Percentiles rank a stretch among this genome's conserved stretches.
phyloP scores from a whole-genome alignment of 192 early-diverging fungal genomes.

The Bifiguratus adelaidae region DNA sequence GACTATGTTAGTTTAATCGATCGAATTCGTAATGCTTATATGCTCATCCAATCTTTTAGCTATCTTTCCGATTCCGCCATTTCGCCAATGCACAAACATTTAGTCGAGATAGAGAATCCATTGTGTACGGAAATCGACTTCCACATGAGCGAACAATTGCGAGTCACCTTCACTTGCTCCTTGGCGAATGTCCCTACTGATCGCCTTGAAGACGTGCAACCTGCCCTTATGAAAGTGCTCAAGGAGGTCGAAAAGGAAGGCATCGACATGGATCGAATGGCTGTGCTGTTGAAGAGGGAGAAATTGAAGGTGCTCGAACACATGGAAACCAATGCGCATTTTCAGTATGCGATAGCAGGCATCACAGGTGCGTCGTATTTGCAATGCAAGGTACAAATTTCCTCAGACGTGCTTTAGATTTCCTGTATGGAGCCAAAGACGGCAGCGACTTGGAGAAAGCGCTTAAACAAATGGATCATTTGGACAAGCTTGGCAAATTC shows the following conservation, averaged over 20 bases:
- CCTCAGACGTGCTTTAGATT: slow-evolving; percentile 19
- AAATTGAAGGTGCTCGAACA: slow-evolving; percentile 29
- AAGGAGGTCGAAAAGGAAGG: slow-evolving; percentile 30
- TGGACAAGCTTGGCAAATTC: slow-evolving; percentile 25
- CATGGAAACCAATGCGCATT: slow-evolving; percentile 22
- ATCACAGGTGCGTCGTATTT: slow-evolving; percentile 12
- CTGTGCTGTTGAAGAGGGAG: slow-evolving; percentile 34
- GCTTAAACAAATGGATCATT: slow-evolving; percentile 26
- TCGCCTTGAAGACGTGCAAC: slow-evolving; percentile 32
- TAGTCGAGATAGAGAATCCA: slow-evolving; percentile 50
- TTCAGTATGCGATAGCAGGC: slow-evolving; percentile 8
- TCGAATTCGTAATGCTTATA: background rate
- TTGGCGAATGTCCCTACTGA: slow-evolving; percentile 44
- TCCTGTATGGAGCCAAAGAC: slow-evolving; percentile 36
- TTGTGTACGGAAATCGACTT: slow-evolving; percentile 47
- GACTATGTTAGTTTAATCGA: background rate
- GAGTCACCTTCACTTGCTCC: slow-evolving; percentile 20
- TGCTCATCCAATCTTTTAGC: slow-evolving; percentile 12
- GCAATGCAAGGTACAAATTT: background rate
- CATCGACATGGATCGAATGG: slow-evolving; percentile 46
- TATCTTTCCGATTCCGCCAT: slow-evolving; percentile 50
- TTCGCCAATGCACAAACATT: slow-evolving; percentile 40
- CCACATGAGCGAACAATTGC: slow-evolving; percentile 28
- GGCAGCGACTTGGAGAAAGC: slow-evolving; percentile 32
- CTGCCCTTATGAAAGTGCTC: slow-evolving; percentile 28